phyloP scores from a whole-genome alignment of 768 basidiomycete genomes.

The Solioccasus polychromus region DNA sequence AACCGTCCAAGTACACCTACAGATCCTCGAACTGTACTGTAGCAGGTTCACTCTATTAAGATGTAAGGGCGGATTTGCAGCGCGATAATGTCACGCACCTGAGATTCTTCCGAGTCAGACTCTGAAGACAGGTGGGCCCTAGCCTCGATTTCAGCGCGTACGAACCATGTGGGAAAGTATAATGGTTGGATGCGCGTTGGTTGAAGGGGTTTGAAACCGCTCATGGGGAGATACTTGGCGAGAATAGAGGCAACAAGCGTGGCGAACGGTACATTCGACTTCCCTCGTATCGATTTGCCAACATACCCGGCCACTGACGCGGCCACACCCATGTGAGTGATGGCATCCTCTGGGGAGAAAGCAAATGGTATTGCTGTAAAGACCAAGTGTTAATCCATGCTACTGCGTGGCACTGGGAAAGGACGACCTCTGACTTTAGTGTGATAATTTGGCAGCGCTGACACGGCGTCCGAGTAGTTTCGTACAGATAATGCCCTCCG shows the following conservation, averaged over 20 bases:
- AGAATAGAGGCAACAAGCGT: constrained; percentile 29
- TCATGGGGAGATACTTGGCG: constrained; percentile 37
- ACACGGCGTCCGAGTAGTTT: constrained; percentile 18
- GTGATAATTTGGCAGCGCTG: constrained; percentile 22
- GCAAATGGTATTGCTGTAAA: constrained; percentile 50
- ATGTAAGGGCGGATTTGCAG: constrained; percentile 5
- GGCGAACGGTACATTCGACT: constrained; percentile 19
- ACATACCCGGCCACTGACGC: constrained; percentile 32
- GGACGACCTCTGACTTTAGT: constrained; percentile 40
- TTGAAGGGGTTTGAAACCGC: constrained; percentile 37
- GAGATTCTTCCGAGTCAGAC: constrained; percentile 21
- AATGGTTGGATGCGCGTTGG: constrained; percentile 49
- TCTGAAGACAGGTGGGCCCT: constrained; percentile 27
- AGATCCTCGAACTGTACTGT: constrained; percentile 40
- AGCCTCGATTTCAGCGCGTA: constrained; percentile 52
- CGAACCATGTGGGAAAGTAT: constrained; percentile 64
- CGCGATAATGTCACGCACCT: constrained; percentile 17
- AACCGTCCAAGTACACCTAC: constrained; percentile 37
- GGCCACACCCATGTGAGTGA: constrained; percentile 34
- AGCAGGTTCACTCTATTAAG: constrained; percentile 29
- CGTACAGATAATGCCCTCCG: constrained; percentile 2
- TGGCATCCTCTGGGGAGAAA: constrained; percentile 44
- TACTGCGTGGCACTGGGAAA: background rate
- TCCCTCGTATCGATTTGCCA: constrained; percentile 12
- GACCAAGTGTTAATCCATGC: constrained; percentile 6